Conservation (phyloP, 2,329 filamentous ascomycete species). For the Aspergillus sp. region DNA sequence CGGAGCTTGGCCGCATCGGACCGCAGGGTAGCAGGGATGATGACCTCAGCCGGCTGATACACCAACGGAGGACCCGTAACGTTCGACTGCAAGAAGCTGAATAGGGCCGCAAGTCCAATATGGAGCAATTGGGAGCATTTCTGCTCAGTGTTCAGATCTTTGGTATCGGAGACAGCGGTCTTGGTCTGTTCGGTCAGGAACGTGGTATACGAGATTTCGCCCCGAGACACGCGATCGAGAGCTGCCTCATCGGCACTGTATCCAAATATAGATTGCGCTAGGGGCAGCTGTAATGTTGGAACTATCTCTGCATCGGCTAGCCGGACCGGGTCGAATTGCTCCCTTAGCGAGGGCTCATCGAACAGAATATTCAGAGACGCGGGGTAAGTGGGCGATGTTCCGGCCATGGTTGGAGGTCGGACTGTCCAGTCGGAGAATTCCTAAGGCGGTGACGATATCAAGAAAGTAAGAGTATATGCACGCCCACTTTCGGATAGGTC, state of each 20-base stretch:
- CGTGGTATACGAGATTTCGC: constrained; percentile 36
- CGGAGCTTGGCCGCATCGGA: constrained; percentile 43
- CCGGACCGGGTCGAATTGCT: constrained; percentile 35
- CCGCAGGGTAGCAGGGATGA: constrained; percentile 47
- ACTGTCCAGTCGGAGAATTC: no score
- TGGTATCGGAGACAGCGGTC: constrained; percentile 16
- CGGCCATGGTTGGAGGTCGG: constrained; percentile 20
- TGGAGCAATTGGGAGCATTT: constrained; percentile 46
- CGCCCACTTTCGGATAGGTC: no score
- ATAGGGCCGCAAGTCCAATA: constrained; percentile 67
- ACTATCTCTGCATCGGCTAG: constrained; percentile 33
- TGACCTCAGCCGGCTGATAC: constrained; percentile 50
- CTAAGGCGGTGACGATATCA: no score
- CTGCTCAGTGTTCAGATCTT: constrained; percentile 24
- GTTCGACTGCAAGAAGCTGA: constrained; percentile 81
- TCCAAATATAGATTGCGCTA: constrained; percentile 40
- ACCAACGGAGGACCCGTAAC: constrained; percentile 82
- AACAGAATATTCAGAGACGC: constrained; percentile 35
- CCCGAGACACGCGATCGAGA: constrained; percentile 28
- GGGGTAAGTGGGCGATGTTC: constrained; percentile 21
- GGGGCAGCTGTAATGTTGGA: constrained; percentile 32
- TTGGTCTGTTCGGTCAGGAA: constrained; percentile 36
- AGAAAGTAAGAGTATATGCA: no score
- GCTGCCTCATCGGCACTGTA: constrained; percentile 28
- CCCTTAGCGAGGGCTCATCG: constrained; percentile 24